Percentiles rank a stretch among this genome's conserved stretches.
Evolutionary conservation across 306 rosid species (phyloP).

Genomic region (Corylus americana): DNA sequence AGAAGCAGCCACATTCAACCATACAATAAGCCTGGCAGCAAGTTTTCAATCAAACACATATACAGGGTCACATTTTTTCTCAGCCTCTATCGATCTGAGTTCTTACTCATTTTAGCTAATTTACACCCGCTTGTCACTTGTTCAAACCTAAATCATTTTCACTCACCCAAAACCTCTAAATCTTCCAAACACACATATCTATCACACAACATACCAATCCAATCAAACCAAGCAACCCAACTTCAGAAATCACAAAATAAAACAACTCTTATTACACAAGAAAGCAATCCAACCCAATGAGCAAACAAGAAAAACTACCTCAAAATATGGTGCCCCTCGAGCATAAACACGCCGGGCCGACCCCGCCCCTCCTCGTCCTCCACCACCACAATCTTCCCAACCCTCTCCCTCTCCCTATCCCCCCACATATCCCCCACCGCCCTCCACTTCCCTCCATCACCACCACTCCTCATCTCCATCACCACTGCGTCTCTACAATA

Average conservation of each 20-base stretch:
- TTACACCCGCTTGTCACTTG: not conserved
- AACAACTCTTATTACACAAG: not conserved
- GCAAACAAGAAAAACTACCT: conserved; percentile 41
- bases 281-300: not conserved
- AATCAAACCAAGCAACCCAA: too few relatives aligned
- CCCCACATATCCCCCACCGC: conserved; percentile 78
- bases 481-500: conserved; percentile 63
- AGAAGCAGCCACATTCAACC: not conserved
- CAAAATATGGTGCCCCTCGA: conserved; percentile 62
- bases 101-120: not conserved
- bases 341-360: conserved; percentile 69
- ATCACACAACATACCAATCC: not conserved
- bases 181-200: not conserved
- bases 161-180: not conserved
- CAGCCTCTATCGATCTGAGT: too few relatives aligned
- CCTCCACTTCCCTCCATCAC: conserved; percentile 55
- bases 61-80: not conserved
- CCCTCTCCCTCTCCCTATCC: conserved; percentile 53
- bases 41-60: not conserved
- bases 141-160: not conserved
- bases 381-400: conserved; percentile 69
- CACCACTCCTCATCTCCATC: conserved; percentile 50
- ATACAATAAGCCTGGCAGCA: not conserved
- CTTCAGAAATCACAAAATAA: not conserved
- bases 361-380: conserved; percentile 35